Base-by-base conservation (phyloP, 768 basidiomycete species). In the Coprinopsis sp. region DNA sequence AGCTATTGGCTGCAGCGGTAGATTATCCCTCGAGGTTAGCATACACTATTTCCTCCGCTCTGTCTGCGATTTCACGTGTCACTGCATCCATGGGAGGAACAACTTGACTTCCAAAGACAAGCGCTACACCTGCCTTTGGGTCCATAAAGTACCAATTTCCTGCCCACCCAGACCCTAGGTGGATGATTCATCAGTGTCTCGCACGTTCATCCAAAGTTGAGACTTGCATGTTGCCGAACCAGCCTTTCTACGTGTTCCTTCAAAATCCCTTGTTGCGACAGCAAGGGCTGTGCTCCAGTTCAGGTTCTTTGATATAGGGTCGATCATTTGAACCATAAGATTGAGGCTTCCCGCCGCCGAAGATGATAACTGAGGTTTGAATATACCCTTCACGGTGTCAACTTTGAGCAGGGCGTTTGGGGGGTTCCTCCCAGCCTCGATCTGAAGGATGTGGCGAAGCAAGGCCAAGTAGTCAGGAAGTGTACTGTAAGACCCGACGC, bases 151-250 rank as follows among this genome's bases (percentile, higher is more conserved):
- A 57, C 21, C 55, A 58, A 1, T 64, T 64, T 16, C 59, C 58
- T 11, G 66, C 66, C 60, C 61, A 69, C 5, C 68, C 68, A 27
- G 45, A 58, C 66, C 65, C 66, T 69, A 37, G n/a, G n/a, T n/a
- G n/a, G n/a, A n/a, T n/a, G n/a, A n/a, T n/a, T n/a, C n/a, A n/a
- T n/a, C n/a, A n/a, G n/a, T n/a, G n/a, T n/a, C n/a, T n/a, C 10
- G 28, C 14, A 22, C 43, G 19, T 37, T 3, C 10, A 13, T 6
- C 19, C 14, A 25, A 12, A 6, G 7, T 29, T 1, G 14, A 37
- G 33, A 58, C 66, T 49, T 41, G 67, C 67, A 68, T 24, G 58
- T 58, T 4, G 53, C 66, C 2, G 64, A 59, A 18, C 61, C 62
- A 38, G 61, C 63, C 51, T 53, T 63, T 21, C 66, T 56, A 28